phyloP scores from a whole-genome alignment of 1,284 basidiomycete species.

The Cutaneotrichosporon dermatis region DNA sequence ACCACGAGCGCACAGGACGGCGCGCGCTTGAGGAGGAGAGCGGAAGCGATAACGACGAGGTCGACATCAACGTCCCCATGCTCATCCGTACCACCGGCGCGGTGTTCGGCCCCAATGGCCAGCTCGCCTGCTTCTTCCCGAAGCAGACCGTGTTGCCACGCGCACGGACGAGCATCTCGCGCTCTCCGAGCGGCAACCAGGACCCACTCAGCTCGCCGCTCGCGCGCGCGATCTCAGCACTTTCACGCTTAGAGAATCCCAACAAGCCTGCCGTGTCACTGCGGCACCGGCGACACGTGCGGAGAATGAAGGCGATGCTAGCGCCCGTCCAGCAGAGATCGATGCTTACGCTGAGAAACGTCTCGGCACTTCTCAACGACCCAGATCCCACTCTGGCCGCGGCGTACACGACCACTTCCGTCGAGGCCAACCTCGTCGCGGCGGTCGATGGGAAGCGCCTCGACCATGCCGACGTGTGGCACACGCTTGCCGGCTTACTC shows the following conservation, averaged over 20 bases:
- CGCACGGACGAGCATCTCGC: conserved; percentile 30
- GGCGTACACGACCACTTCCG: conserved; percentile 55
- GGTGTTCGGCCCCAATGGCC: conserved; percentile 77
- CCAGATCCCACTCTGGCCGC: conserved; percentile 60
- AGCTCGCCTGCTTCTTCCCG: conserved; percentile 79
- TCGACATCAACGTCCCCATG: conserved; percentile 37
- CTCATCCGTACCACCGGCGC: conserved; percentile 44
- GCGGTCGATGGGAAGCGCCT: conserved; percentile 60
- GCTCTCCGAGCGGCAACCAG: conserved; percentile 33
- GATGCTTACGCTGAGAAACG: conserved; percentile 61
- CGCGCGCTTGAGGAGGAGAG: conserved; percentile 42
- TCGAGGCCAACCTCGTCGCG: conserved; percentile 58
- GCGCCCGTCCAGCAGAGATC: conserved; percentile 40
- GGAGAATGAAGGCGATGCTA: conserved; percentile 10
- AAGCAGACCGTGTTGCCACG: conserved; percentile 47
- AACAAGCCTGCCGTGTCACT: conserved; percentile 17
- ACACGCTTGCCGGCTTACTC: conserved; percentile 56
- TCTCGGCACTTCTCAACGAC: conserved; percentile 55
- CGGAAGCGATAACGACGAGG: conserved; percentile 31
- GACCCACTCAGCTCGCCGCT: conserved; percentile 30
- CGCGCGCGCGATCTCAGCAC: conserved; percentile 39
- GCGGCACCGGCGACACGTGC: conserved; percentile 14
- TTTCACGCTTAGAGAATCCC: conserved; percentile 38
- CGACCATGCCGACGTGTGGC: conserved; percentile 71
- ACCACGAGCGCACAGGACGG: conserved; percentile 39